Evolutionary conservation across 306 rosid species (phyloP).

Genomic region (Ormosia semicastrata): DNA sequence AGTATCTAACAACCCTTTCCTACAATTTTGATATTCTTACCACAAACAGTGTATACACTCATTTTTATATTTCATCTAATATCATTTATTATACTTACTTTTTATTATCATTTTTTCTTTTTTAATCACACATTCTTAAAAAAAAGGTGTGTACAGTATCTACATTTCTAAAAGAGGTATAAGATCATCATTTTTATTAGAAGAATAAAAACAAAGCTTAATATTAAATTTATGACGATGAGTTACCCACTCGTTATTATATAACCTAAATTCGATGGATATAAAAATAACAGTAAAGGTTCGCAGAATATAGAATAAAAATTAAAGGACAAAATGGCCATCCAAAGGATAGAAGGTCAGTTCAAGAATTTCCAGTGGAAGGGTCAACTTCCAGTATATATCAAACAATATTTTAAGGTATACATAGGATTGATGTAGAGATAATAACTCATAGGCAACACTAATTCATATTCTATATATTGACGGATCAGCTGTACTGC

Average conservation of each 20-base stretch:
- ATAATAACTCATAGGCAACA: conserved; percentile 20
- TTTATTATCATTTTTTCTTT: too few relatives aligned
- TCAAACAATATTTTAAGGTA: conserved; percentile 23
- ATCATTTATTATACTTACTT: too few relatives aligned
- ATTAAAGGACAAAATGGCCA: conserved; percentile 11
- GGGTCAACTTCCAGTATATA: conserved; percentile 31
- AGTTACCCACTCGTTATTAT: not conserved
- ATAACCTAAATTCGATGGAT: conserved; percentile 13
- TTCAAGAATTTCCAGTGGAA: conserved; percentile 31
- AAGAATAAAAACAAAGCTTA: conserved; percentile 11
- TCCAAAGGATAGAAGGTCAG: conserved; percentile 33
- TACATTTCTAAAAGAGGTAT: too few relatives aligned
- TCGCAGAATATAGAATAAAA: conserved; percentile 4
- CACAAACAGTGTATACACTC: too few relatives aligned
- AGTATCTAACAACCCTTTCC: not conserved
- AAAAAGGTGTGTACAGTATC: too few relatives aligned
- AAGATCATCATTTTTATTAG: too few relatives aligned
- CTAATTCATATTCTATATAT: conserved; percentile 19
- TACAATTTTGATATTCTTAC: too few relatives aligned
- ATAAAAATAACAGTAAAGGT: conserved; percentile 3
- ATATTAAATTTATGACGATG: conserved; percentile 6
- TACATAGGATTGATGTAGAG: conserved; percentile 23
- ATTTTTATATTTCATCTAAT: too few relatives aligned
- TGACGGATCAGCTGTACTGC: conserved; percentile 13
- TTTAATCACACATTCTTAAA: too few relatives aligned